Conservation (phyloP, 768 basidiomycete species). For the Jaapia argillacea region DNA sequence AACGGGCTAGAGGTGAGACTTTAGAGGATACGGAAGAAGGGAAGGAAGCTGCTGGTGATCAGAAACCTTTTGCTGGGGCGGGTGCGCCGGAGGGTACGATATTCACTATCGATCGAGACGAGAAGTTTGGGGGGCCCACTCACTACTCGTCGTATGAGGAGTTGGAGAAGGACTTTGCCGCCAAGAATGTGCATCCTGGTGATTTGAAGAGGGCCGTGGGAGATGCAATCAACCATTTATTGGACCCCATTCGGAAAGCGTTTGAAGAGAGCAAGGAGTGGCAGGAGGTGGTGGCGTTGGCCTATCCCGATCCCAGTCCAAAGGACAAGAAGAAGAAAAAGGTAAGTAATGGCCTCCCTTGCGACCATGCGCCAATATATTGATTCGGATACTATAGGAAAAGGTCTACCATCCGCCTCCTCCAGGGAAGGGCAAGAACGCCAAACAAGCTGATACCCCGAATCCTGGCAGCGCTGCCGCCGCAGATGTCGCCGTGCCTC, state of each 20-base stretch:
- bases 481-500: not conserved
- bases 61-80: constrained; percentile 52
- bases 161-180: constrained; percentile 65
- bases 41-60: constrained; percentile 36
- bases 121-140: constrained; percentile 70
- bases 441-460: constrained; percentile 16
- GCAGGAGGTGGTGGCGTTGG: constrained; percentile 63
- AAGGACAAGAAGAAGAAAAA: constrained; percentile 56
- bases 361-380: no score
- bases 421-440: constrained; percentile 66
- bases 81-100: constrained; percentile 76
- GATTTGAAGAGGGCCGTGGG: constrained; percentile 80
- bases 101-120: constrained; percentile 69
- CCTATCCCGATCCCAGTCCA: constrained; percentile 74
- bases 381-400: no score
- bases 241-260: constrained; percentile 72
- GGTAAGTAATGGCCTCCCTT: constrained; percentile 17
- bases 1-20: constrained; percentile 37
- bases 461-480: not conserved
- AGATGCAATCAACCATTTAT: constrained; percentile 59
- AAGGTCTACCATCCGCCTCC: constrained; percentile 82
- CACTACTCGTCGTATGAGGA: constrained; percentile 64
- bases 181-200: constrained; percentile 74
- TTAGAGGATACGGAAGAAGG: constrained; percentile 30
- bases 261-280: constrained; percentile 77